Evolutionary conservation across 2,329 filamentous ascomycete species (phyloP).

Genomic region (Fusarium sarcochroum): DNA sequence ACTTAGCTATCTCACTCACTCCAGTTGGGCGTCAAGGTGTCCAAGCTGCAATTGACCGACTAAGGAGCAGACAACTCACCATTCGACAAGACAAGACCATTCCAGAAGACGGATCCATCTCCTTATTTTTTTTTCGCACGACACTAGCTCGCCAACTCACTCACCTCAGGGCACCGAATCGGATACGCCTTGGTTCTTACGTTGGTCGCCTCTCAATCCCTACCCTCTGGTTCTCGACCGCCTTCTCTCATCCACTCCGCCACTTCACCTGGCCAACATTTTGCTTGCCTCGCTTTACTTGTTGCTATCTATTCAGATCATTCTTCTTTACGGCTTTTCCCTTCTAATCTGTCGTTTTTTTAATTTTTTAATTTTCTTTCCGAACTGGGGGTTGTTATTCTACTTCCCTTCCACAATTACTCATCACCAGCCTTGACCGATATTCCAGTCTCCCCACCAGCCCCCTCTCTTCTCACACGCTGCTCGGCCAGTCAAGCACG

Average conservation of each 20-base stretch:
- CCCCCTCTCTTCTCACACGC: constrained; percentile 24
- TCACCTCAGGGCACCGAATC: constrained; percentile 37
- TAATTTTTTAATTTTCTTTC: constrained; percentile 2
- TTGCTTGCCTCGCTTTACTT: constrained; percentile 28
- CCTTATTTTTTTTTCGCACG: constrained; percentile 19
- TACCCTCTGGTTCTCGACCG: constrained; percentile 42
- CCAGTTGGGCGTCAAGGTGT: constrained; percentile 37
- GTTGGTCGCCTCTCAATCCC: constrained; percentile 36
- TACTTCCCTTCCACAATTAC: constrained; percentile 35
- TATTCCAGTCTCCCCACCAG: constrained; percentile 41
- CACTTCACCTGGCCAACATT: constrained; percentile 35
- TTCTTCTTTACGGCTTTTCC: constrained; percentile 26
- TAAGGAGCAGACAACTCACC: constrained; percentile 39
- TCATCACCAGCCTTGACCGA: constrained; percentile 43
- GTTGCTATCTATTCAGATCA: constrained; percentile 16
- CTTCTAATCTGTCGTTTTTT: constrained; percentile 31
- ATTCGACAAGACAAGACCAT: constrained; percentile 25
- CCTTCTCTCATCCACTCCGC: constrained; percentile 45
- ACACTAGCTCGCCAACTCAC: constrained; percentile 32
- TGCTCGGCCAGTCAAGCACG: constrained; percentile 39
- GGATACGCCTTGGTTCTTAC: constrained; percentile 37
- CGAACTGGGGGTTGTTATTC: constrained; percentile 26
- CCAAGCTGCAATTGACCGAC: constrained; percentile 38
- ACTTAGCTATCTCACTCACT: constrained; percentile 24
- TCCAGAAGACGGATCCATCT: constrained; percentile 27